Evolutionary conservation across 2,329 filamentous ascomycete species (phyloP), one percentile per base, ranked within the genome.

Genomic region (Colletotrichum melonis): DNA sequence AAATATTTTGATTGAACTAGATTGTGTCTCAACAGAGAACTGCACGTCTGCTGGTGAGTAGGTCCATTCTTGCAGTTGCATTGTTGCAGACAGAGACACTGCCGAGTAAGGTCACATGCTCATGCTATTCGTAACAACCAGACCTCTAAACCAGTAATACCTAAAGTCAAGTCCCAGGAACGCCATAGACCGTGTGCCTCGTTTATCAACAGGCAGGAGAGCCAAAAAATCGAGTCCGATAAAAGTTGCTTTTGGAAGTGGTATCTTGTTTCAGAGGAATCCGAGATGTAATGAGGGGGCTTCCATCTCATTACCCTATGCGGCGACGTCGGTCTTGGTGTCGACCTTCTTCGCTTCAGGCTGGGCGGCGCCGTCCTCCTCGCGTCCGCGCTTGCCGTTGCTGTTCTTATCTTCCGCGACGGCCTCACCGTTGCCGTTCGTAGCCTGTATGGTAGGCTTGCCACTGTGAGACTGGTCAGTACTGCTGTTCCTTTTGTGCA

Each of bases 331-430:
- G 58, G 84, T 79, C 84, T 90, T 89, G 79, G 79, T 82, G 75
- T 92, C 89, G 54, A 91, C 86, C 84, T 92, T 92, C 86, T 92
- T 92, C 24, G 89, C 86, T 3, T 88, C 84, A 35, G 86, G 88
- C 70, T 85, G 85, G n/a, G 79, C 82, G 4, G 77, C 80, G 57
- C 79, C 83, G 35, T 88, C 88, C 9, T 89, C 88, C 11, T 91
- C 89, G 67, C 89, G 87, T 38, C 83, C 76, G 67, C 90, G 89
- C 85, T 92, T 91, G 79, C 83, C 84, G 76, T 86, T 88, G 63
- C 14, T 28, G 56, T 74, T 72, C 72, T 72, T 74, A 4, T 72
- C 72, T 24, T 76, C 75, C 14, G 79, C 76, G 35, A 76, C 78
- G 26, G 78, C 77, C 73, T 83, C 81, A 30, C 80, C 78, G 14